A percentile compares a stretch with the other conserved stretches of the same genome.
phyloP scores from a whole-genome alignment of 1,139 yeast species.

The Candida sp. region DNA sequence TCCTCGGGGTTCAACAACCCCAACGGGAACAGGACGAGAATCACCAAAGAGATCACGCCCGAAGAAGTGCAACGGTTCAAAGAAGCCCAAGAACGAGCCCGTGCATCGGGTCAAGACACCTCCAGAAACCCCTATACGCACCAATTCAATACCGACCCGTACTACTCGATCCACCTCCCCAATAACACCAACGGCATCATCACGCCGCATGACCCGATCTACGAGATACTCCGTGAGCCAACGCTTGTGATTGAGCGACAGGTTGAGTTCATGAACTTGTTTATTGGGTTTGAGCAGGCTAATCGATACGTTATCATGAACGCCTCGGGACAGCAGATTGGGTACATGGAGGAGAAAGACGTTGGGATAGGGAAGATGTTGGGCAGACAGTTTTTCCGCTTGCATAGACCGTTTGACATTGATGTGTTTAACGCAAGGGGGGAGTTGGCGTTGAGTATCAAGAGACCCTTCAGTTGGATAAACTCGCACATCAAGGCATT shows the following conservation, averaged over 20 bases:
- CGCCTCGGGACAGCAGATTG: conserved; percentile 73
- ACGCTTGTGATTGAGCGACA: conserved; percentile 87
- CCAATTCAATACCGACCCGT: conserved; percentile 5
- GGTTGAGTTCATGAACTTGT: conserved; percentile 84
- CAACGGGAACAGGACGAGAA: conserved; percentile 27
- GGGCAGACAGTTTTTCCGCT: conserved; percentile 78
- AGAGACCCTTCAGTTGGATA: conserved; percentile 84
- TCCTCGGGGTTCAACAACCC: not conserved
- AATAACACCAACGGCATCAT: conserved; percentile 53
- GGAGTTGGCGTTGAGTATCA: conserved; percentile 67
- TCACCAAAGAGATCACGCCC: conserved; percentile 39
- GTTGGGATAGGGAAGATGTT: conserved; percentile 69
- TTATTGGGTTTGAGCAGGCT: conserved; percentile 91
- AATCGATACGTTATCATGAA: conserved; percentile 79
- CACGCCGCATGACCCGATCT: conserved; percentile 58
- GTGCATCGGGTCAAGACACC: conserved; percentile 17
- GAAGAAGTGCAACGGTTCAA: conserved; percentile 37
- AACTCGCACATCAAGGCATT: conserved; percentile 84
- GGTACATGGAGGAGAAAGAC: conserved; percentile 83
- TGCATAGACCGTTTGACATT: conserved; percentile 87
- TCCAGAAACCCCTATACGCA: conserved; percentile 15
- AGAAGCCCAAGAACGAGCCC: conserved; percentile 17
- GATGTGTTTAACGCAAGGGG: conserved; percentile 79
- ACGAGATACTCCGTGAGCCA: conserved; percentile 69
- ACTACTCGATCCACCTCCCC: conserved; percentile 31